A percentile compares a stretch with the other conserved stretches of the same genome.
Evolutionary conservation across 345 rosid species (phyloP).

Genomic region (Hevea brasiliensis): DNA sequence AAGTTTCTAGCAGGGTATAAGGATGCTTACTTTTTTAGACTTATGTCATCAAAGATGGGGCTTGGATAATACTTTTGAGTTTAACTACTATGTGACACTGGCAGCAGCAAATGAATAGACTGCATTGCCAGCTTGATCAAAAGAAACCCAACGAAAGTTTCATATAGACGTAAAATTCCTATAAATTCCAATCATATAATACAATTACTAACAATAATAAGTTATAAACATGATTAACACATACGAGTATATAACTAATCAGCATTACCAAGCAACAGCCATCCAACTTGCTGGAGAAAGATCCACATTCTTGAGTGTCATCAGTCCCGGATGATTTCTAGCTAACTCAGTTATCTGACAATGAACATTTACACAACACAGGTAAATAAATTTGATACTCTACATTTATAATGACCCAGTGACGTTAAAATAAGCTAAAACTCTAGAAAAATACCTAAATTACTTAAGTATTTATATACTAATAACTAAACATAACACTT

Average conservation of each 20-base stretch:
- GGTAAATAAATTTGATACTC: not conserved
- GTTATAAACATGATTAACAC: not conserved
- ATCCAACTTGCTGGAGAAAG: conserved; percentile 93
- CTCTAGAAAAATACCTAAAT: too few relatives aligned
- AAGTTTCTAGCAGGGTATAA: too few relatives aligned
- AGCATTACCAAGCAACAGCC: conserved; percentile 81
- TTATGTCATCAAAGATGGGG: not conserved
- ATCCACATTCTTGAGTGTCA: conserved; percentile 62
- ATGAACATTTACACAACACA: not conserved
- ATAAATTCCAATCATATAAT: not conserved
- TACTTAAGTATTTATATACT: too few relatives aligned
- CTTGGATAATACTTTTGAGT: not conserved
- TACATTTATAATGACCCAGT: not conserved
- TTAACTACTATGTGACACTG: too few relatives aligned
- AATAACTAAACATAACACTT: too few relatives aligned
- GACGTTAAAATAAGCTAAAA: too few relatives aligned
- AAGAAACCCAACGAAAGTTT: not conserved
- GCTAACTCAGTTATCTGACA: conserved; percentile 53
- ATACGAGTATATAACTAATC: not conserved
- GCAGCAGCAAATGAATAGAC: not conserved
- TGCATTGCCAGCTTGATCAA: not conserved
- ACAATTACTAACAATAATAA: not conserved
- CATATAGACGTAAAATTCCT: not conserved
- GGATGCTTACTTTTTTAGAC: too few relatives aligned
- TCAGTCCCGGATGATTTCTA: conserved; percentile 40